These are phyloP conservation scores for Stylonectria norvegica DNA, from an alignment of 2,329 filamentous ascomycete genomes.

Conservation along the genomic window DNA sequence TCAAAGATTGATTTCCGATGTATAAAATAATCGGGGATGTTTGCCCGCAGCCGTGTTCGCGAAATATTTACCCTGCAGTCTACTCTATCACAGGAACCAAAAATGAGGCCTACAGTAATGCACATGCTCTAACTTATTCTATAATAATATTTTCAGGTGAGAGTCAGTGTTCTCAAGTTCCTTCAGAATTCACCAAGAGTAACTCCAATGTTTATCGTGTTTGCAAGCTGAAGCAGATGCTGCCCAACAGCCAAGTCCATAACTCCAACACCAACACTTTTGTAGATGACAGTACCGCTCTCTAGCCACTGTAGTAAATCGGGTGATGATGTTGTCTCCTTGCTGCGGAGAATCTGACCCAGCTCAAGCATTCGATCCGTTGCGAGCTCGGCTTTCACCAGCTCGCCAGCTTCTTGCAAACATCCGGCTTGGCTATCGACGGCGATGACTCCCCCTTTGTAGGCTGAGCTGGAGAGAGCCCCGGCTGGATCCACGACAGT, in stretches of 20 bases:
- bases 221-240: slow-evolving; percentile 55
- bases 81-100: too few relatives aligned
- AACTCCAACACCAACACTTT: slow-evolving; percentile 64
- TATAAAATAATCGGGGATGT: too few relatives aligned
- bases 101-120: too few relatives aligned
- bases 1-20: too few relatives aligned
- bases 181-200: slow-evolving; percentile 22
- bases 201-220: slow-evolving; percentile 49
- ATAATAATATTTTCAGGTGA: background rate
- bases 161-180: too few relatives aligned
- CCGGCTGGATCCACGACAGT: slow-evolving; percentile 15
- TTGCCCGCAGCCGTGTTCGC: too few relatives aligned
- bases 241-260: slow-evolving; percentile 65
- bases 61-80: too few relatives aligned
- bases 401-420: slow-evolving; percentile 30
- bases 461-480: slow-evolving; percentile 1
- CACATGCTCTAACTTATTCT: slow-evolving; percentile 1
- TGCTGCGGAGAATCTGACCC: slow-evolving; percentile 50
- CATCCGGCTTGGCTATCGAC: slow-evolving; percentile 30
- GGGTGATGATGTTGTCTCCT: background rate
- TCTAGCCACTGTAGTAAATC: slow-evolving; percentile 56
- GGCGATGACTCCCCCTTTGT: slow-evolving; percentile 15
- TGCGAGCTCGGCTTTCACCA: slow-evolving; percentile 26
- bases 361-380: slow-evolving; percentile 34
- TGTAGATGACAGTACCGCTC: slow-evolving; percentile 64